Conservation (phyloP, 2,329 filamentous ascomycete genomes). For the Fusarium sp. region DNA sequence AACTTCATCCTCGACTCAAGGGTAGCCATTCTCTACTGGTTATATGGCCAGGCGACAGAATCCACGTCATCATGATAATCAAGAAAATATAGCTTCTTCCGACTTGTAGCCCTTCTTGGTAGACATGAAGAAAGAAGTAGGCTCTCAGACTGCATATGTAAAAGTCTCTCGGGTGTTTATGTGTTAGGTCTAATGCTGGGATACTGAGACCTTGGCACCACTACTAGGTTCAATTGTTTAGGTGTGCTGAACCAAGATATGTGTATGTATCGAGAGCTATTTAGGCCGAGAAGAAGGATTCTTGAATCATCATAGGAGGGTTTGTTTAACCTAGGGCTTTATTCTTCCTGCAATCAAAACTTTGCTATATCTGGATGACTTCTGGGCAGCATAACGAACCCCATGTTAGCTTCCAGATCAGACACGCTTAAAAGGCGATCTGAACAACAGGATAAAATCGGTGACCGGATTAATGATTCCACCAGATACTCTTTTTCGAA, state of each 20-base stretch:
- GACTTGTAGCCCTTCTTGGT: not conserved
- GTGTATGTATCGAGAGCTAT: too few species aligned
- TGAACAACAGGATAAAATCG: not conserved
- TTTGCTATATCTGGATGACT: not conserved
- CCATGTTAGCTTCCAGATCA: not conserved
- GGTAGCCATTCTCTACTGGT: not conserved
- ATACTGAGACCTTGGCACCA: not conserved
- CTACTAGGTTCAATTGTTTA: too few species aligned
- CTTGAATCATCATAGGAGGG: accelerated
- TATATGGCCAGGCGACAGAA: not conserved
- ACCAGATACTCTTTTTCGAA: not conserved
- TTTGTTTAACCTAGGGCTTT: not conserved
- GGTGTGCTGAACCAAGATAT: accelerated
- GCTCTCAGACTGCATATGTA: too few species aligned
- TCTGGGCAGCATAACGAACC: not conserved
- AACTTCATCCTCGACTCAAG: not conserved
- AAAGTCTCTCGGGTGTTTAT: not conserved
- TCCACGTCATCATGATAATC: too few species aligned
- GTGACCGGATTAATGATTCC: too few species aligned
- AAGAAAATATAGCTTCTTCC: not conserved
- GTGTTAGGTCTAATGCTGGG: not conserved
- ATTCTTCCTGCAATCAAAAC: not conserved
- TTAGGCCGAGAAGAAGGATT: too few species aligned
- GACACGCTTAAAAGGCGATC: accelerated
- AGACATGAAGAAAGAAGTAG: not conserved